Base-by-base conservation (phyloP, 1,139 yeast genomes). In the Zhuliangozyma parablackwelliae region DNA sequence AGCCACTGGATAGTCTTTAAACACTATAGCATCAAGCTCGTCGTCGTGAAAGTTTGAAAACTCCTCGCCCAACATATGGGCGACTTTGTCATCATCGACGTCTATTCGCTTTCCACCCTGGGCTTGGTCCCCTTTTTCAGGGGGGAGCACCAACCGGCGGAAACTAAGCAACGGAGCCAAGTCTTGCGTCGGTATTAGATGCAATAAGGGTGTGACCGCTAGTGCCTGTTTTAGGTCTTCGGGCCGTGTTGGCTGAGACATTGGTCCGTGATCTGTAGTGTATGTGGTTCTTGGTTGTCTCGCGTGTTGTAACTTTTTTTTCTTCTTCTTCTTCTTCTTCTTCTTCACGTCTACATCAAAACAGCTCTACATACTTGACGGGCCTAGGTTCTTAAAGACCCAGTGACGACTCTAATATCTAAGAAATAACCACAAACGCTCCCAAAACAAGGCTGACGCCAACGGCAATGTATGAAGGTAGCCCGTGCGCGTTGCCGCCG, bases 121-220 rank as follows among this genome's bases (percentile, higher is more conserved):
- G 16, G 16, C 16, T 16, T 16, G 16, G 16, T 16, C 16, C 4
- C 23, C 7, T 23, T 21, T 36, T 26, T 41, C 34, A 4, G 36
- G 26, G n/a, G 32, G 10, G 3, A 35, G 38, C 3, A 34, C 36
- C 23, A 41, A 33, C 29, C 26, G 40, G 7, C 44, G 35, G 25
- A 31, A 16, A 13, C 32, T 39, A 6, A 57, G 39, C 13, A 57
- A 40, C 1, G 61, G 54, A 2, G 57, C 57, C 6, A 60, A 26
- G 25, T 50, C 57, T 34, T 61, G 66, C 21, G 49, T 55, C 7
- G 69, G 68, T 10, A 63, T 41, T 11, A 63, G 45, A 38, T 59
- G 63, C 12, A 52, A 40, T 11, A 63, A 40, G 4, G 69, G 69
- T 9, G 59, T 53, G 6, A 55, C 49, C 12, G 57, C 45, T 31